Evolutionary conservation across 148 eudicot genomes (phyloP), one percentile per base, ranked within the genome.

Genomic region (Persicaria maculosa): DNA sequence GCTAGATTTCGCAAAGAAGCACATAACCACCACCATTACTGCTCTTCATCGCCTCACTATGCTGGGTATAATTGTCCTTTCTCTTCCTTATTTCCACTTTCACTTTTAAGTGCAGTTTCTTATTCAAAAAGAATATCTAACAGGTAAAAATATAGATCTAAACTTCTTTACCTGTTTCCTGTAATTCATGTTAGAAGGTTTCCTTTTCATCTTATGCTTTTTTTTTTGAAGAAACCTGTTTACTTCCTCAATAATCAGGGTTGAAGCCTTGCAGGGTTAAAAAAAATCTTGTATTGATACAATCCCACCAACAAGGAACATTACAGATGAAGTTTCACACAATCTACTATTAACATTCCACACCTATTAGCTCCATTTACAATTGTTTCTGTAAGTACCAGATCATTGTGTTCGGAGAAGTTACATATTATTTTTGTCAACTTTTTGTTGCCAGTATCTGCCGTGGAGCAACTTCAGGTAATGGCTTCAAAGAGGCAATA

Each of bases 31-130:
- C 9, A 92, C 99, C 40, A 95, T 95, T 72, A 95, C 97, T 44
- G 99, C 99, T 75, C 97, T 95, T 76, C 99, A 95, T 79, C 99
- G 99, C 73, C 97, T 95, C 79, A 95, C 99, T 53, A 95, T 95
- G 99, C 84, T 95, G 76, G 98, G 98, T 94, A 73, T 72, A 84
- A 70, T 58, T 74, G 75, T 5, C 47, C 9, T 61, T 6, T 72
- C 4, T 15, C 7, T 25, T 72, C 17, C 45, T 57, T 9, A n/a
- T 50, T 50, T 72, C 17, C 65, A 17, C 9, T 65, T 45, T 25
- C 25, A 16, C 12, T 72, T 57, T 50, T 4, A 65, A 65, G 70
- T 65, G 15, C 20, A 7, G 14, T 22, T 9, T 74, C 57, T 47
- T 76, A 25, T 44, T n/a, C 46, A 65, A 65, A 61, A 65, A 65